Conservation (phyloP, 2,329 filamentous ascomycete species). For the Trichoderma atroviride region DNA sequence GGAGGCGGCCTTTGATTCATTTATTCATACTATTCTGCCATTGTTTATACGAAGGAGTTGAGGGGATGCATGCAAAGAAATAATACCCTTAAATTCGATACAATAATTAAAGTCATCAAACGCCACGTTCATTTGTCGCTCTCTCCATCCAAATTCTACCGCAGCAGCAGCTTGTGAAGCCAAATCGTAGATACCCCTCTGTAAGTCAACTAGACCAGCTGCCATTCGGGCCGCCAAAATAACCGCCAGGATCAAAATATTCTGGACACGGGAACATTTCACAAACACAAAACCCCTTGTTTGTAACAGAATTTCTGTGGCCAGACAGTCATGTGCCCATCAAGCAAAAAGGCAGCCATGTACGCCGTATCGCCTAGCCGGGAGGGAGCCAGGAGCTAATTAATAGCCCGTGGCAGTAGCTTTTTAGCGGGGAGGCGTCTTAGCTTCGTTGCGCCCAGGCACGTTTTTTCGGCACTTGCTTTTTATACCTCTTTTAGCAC, state of each 20-base stretch:
- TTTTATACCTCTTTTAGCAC: neutral
- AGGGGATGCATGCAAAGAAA: neutral
- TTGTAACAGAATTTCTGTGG: neutral
- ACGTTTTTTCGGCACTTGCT: neutral
- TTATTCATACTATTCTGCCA: neutral
- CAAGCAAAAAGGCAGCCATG: neutral
- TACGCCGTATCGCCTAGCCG: neutral
- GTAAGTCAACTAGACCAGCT: neutral
- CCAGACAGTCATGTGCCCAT: neutral
- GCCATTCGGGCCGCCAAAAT: neutral
- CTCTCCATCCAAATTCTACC: neutral
- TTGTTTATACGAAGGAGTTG: neutral
- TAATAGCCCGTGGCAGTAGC: neutral
- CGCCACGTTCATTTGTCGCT: neutral
- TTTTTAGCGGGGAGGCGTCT: neutral
- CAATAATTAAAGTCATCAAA: neutral
- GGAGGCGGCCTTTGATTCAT: neutral
- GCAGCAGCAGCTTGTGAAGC: neutral
- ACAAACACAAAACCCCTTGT: neutral
- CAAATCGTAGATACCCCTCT: neutral
- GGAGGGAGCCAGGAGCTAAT: neutral
- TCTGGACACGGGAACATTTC: neutral
- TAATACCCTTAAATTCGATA: neutral
- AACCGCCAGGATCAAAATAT: neutral
- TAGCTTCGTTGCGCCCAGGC: neutral